phyloP scores from a whole-genome alignment of 306 rosid species.

The Rosa chinensis region DNA sequence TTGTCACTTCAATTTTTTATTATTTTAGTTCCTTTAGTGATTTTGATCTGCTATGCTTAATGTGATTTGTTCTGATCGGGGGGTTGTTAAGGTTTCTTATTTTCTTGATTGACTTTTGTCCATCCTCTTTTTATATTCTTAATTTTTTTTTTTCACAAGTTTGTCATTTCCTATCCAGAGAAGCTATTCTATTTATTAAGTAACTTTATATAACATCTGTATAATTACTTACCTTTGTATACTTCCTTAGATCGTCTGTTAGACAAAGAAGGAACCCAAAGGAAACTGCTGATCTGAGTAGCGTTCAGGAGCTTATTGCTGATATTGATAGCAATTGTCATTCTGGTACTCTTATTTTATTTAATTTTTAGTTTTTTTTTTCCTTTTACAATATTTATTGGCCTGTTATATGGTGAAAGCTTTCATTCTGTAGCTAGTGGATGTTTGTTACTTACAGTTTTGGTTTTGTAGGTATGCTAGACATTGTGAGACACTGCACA shows the following conservation, averaged over 20 bases:
- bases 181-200: background rate
- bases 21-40: background rate
- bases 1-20: background rate
- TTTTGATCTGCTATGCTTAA: background rate
- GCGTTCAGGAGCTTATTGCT: conserved; percentile 71
- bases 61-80: too few relatives aligned
- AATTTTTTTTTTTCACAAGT: background rate
- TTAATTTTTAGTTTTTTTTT: background rate
- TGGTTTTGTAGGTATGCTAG: conserved; percentile 64
- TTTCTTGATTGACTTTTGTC: background rate
- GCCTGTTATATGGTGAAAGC: conserved; percentile 8
- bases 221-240: conserved; percentile 1
- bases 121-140: background rate
- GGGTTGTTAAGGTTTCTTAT: background rate
- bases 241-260: conserved; percentile 60
- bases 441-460: conserved; percentile 15
- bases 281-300: conserved; percentile 70
- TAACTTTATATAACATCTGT: conserved; percentile 1
- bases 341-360: conserved; percentile 43
- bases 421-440: conserved; percentile 17
- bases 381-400: background rate
- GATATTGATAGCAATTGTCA: conserved; percentile 66
- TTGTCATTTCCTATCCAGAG: background rate
- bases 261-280: conserved; percentile 90
- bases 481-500: conserved; percentile 73